Evolutionary conservation across 169 alveolate species (phyloP), one percentile per base, ranked within the genome.

Genomic region (Eimeria praecox): DNA sequence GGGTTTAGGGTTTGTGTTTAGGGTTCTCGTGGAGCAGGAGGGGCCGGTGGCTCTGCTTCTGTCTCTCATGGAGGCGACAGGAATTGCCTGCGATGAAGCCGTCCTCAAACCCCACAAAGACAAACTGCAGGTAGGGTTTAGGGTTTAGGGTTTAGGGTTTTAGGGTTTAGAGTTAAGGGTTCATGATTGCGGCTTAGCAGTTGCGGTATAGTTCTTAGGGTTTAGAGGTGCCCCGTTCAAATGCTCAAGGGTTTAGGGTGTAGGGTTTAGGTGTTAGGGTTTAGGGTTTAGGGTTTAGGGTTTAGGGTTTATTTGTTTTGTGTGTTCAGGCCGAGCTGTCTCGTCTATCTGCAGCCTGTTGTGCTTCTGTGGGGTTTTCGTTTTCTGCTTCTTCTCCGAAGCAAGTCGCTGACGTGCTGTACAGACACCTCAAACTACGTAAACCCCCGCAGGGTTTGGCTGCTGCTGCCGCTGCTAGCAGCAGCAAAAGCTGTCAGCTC

Each of bases 11-110:
- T 85, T 64, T 90, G 56, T 49, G 0, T n/a, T 24, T 42, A 92
- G 95, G 85, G 73, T 75, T 14, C 75, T 93, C 38, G 54, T 78
- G 73, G 46, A 49, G 69, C 96, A 93, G 88, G 96, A 93, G 93
- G 64, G 30, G 22, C 96, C 96, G n/a, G 59, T 93, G 83, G 96
- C 96, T 2, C 49, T 88, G 82, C 92, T 93, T 54, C 88, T 93
- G n/a, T 64, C 93, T 33, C 88, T 93, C 10, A 75, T 93, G 54
- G 96, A 93, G 54, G 85, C 85, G 24, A 93, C 96, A 33, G 96
- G 96, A 59, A 33, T 93, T 42, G 92, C 93, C 56, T 71, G 85
- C 88, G 78, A 91, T 27, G 75, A 44, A 10, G 46, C 92, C 16
- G 75, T 85, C 46, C 33, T 85, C 10, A 42, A 35, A 33, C 82